Evolutionary conservation across 2,329 filamentous ascomycete genomes (phyloP).

Genomic region (Ophiostoma australiae): DNA sequence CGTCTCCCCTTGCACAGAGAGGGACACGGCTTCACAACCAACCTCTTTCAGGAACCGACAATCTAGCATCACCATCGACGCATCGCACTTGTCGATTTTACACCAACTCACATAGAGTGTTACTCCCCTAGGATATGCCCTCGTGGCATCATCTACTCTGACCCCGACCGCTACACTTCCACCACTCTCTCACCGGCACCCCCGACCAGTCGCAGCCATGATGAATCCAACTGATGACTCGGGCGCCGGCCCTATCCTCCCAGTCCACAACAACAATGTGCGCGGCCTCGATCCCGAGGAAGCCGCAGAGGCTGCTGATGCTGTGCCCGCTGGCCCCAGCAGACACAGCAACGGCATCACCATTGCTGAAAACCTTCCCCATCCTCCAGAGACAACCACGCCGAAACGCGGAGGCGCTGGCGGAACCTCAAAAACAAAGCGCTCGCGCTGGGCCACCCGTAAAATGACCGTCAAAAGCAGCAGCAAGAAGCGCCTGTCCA

Average conservation of each 20-base stretch:
- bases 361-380: conserved; percentile 29
- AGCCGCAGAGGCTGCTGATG: background rate
- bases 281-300: conserved; percentile 6
- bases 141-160: conserved; percentile 19
- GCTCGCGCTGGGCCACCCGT: conserved; percentile 95
- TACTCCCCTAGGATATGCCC: conserved; percentile 21
- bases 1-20: background rate
- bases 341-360: conserved; percentile 24
- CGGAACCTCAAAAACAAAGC: conserved; percentile 50
- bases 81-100: conserved; percentile 3
- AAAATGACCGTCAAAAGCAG: conserved; percentile 72
- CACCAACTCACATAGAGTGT: background rate
- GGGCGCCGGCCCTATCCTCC: background rate
- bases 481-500: conserved; percentile 71
- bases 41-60: background rate
- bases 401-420: conserved; percentile 16
- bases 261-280: conserved; percentile 2
- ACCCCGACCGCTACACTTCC: conserved; percentile 1
- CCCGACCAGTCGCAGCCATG: conserved; percentile 9
- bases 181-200: conserved; percentile 8
- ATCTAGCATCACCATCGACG: background rate
- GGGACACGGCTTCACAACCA: conserved; percentile 12
- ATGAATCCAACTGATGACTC: background rate
- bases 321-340: conserved; percentile 15
- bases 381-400: conserved; percentile 30